Percentiles rank a stretch among this genome's conserved stretches.
Conservation (phyloP, 192 early-diverging fungal species). For the Cetraspora pellucida region DNA sequence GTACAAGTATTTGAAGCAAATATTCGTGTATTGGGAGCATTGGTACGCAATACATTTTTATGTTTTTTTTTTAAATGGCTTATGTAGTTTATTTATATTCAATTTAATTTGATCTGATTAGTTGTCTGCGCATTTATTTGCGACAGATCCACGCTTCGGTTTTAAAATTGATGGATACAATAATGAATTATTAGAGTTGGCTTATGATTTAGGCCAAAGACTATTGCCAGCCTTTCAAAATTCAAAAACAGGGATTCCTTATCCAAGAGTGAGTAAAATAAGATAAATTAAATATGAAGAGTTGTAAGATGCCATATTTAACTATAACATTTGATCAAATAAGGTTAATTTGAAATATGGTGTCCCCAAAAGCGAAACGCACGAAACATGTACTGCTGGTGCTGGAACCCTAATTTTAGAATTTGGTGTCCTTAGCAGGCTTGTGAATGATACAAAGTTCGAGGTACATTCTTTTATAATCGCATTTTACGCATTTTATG, state of each 20-base stretch:
- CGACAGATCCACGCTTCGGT: constrained; percentile 63
- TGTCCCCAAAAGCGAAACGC: constrained; percentile 64
- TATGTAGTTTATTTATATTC: not conserved
- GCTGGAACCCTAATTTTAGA: constrained; percentile 92
- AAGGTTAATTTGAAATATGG: constrained; percentile 76
- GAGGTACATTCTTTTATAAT: constrained; percentile 54
- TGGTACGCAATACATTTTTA: constrained; percentile 43
- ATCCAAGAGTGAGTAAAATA: constrained; percentile 61
- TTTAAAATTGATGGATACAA: constrained; percentile 69
- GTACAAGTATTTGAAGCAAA: constrained; percentile 97
- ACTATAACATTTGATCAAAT: too few relatives aligned
- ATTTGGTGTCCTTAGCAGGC: constrained; percentile 87
- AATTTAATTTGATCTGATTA: constrained; percentile 21
- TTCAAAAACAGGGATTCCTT: constrained; percentile 80
- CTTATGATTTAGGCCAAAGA: constrained; percentile 78
- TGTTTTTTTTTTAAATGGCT: not conserved
- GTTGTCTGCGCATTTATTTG: constrained; percentile 87
- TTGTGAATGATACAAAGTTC: constrained; percentile 77
- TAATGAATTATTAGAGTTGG: constrained; percentile 77
- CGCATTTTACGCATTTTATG: too few relatives aligned
- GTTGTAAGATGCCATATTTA: not conserved
- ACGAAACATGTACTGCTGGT: constrained; percentile 82
- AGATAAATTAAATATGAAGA: too few relatives aligned
- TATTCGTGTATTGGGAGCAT: constrained; percentile 86
- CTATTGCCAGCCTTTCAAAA: constrained; percentile 87